phyloP scores from a whole-genome alignment of 1,284 basidiomycete genomes.

The Melampsora abietis-canadensis region DNA sequence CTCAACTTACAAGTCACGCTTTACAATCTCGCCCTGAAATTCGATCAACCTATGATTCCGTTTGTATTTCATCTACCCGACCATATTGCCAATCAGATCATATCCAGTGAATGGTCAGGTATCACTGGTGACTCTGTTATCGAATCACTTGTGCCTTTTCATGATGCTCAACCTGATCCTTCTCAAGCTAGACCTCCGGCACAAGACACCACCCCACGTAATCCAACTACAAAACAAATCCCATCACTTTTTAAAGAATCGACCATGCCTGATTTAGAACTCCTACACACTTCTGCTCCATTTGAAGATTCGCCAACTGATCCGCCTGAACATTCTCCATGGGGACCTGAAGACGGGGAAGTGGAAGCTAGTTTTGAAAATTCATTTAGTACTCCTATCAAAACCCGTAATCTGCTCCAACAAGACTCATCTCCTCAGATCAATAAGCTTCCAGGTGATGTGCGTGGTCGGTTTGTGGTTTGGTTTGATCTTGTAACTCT shows the following conservation, averaged over 20 bases:
- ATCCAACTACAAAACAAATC: background rate
- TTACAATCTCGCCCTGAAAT: background rate
- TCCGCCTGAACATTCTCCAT: background rate
- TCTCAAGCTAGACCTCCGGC: slow-evolving; percentile 1
- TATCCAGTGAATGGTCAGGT: slow-evolving; percentile 32
- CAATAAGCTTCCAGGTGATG: background rate
- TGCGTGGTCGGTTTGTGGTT: slow-evolving; percentile 16
- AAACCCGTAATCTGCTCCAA: background rate
- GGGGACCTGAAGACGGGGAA: slow-evolving; percentile 18
- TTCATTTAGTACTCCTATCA: background rate
- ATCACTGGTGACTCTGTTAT: slow-evolving; percentile 32
- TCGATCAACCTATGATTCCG: slow-evolving; percentile 12
- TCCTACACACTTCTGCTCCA: slow-evolving; percentile 34
- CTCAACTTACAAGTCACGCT: slow-evolving; percentile 26
- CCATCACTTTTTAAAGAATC: background rate
- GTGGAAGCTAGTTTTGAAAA: slow-evolving; percentile 5
- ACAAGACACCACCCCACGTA: background rate
- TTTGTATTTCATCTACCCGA: slow-evolving; percentile 31
- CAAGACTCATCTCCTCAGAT: background rate
- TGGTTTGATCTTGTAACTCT: slow-evolving; percentile 23
- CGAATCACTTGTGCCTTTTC: slow-evolving; percentile 20
- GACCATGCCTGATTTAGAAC: slow-evolving; percentile 11
- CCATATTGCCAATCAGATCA: slow-evolving; percentile 8
- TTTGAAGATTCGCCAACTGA: slow-evolving; percentile 9
- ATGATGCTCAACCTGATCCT: background rate